phyloP scores from a whole-genome alignment of 2,329 filamentous ascomycete genomes.

The Pseudogymnoascus sp. region DNA sequence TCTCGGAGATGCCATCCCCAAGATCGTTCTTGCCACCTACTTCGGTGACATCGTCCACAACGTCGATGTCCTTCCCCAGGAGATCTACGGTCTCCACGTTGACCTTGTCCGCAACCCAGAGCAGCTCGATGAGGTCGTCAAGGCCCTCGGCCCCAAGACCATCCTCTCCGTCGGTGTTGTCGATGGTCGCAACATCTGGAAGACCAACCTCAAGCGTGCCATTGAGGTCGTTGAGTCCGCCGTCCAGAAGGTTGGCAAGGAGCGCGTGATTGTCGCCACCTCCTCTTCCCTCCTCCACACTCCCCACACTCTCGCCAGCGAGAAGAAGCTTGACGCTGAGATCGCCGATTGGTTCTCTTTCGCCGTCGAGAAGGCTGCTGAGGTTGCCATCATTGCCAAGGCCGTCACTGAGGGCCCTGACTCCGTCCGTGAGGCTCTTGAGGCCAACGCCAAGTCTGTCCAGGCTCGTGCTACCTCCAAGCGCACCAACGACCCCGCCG shows the following conservation, averaged over 20 bases:
- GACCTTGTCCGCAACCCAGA: conserved; percentile 98
- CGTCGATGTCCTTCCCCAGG: conserved; percentile 76
- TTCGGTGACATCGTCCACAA: conserved; percentile 99
- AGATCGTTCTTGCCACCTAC: conserved; percentile 90
- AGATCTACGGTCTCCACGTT: conserved; percentile 79
- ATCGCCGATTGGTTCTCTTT: conserved; percentile 98
- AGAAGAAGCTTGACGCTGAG: conserved; percentile 96
- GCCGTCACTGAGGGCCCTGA: conserved; percentile 89
- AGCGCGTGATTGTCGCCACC: conserved; percentile 92
- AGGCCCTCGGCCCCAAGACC: conserved; percentile 79
- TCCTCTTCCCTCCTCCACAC: conserved; percentile 98
- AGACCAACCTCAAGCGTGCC: conserved; percentile 96
- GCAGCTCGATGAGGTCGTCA: conserved; percentile 81
- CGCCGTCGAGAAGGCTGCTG: conserved; percentile 84
- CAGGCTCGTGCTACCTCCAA: conserved; percentile 83
- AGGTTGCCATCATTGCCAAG: conserved; percentile 92
- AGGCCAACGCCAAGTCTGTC: conserved; percentile 94
- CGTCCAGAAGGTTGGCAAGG: conserved; percentile 92
- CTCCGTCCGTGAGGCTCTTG: conserved; percentile 76
- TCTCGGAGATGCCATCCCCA: conserved; percentile 73
- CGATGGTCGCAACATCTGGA: conserved; percentile 99
- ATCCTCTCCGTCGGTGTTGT: conserved; percentile 92
- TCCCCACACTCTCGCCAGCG: conserved; percentile 92
- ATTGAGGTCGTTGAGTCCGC: conserved; percentile 86
- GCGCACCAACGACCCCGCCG: conserved; percentile 92